Conservation (phyloP, 1,284 basidiomycete species). For the Pseudozyma pruni region DNA sequence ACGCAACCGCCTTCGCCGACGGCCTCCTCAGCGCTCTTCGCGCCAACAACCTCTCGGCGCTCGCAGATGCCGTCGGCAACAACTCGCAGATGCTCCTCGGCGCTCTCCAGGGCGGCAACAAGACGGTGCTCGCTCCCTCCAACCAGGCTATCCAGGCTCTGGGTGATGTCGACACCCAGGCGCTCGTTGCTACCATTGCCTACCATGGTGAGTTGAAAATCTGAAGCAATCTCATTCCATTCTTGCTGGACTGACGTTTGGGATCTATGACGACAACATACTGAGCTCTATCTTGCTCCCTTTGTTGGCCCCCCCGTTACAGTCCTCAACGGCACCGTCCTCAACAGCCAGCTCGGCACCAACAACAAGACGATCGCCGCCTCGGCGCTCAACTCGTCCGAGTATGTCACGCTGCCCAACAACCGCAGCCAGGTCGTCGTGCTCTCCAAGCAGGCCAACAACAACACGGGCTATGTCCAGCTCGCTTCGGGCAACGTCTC, state of each 20-base stretch:
- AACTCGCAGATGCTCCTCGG: constrained; percentile 31
- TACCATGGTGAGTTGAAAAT: constrained; percentile 71
- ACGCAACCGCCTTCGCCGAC: constrained; percentile 48
- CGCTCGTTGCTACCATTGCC: constrained; percentile 72
- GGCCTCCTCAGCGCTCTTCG: constrained; percentile 46
- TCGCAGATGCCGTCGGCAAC: constrained; percentile 49
- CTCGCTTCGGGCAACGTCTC: constrained; percentile 70
- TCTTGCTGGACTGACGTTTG: no score
- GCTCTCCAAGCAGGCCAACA: constrained; percentile 69
- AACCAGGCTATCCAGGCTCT: constrained; percentile 67
- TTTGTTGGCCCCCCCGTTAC: background rate
- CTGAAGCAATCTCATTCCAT: no score
- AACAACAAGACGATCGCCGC: constrained; percentile 73
- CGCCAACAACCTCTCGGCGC: constrained; percentile 44
- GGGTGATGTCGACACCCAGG: constrained; percentile 68
- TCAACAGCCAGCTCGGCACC: constrained; percentile 68
- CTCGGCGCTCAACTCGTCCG: constrained; percentile 73
- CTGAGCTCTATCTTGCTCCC: background rate
- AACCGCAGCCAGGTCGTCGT: constrained; percentile 74
- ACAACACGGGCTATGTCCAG: constrained; percentile 72
- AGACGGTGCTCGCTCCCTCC: constrained; percentile 69
- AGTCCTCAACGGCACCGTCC: constrained; percentile 73
- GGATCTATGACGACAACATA: no score
- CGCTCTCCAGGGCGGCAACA: constrained; percentile 48
- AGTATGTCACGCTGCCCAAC: constrained; percentile 53